Evolutionary conservation across 2,329 filamentous ascomycete genomes (phyloP), one percentile per base, ranked within the genome.

Genomic region (Blastomyces gilchristii): DNA sequence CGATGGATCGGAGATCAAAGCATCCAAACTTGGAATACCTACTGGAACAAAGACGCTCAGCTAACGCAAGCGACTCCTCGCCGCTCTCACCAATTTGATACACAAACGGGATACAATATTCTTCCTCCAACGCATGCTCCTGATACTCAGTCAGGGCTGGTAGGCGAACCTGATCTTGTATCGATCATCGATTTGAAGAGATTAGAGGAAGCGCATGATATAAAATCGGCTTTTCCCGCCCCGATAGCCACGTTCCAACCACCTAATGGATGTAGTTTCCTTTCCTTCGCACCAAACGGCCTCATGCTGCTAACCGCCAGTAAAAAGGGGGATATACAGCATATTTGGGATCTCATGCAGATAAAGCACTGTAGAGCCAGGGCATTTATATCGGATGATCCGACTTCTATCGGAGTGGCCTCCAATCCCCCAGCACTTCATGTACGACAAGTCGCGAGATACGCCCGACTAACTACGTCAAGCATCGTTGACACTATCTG

Each of bases 401-500:
- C 69, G 18, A 63, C 68, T 22, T 62, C 69, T 31, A 69, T 72
- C 39, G 68, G 68, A 31, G 67, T 72, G 16, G 52, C 62, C 16
- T 31, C 61, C 9, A 64, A 62, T 41, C 60, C 62, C 12, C 64
- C 64, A 34, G 64, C 64, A 16, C 67, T 67, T 8, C 76, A 74
- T 65, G 89, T 97, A 41, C 87, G 91, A 58, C 90, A 96, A 73
- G 82, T 97, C 65, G 90, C 91, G 8, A 86, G 92, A 65, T 97
- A 96, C 71, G 90, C 90, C 25, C 87, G 94, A 50, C 88, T 97
- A 84, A 97, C 93, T 1, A 88, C 93, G 58, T 91, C 94, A 2
- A 89, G 90, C 62, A 90, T 97, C 62, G 84, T 97, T 28, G 93
- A 97, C 71, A 89, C 96, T 52, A 85, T 87, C 2, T 99, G 94